Percentiles rank a stretch among this genome's conserved stretches.
Conservation (phyloP, 1,284 basidiomycete genomes). For the Cutaneotrichosporon sp. region DNA sequence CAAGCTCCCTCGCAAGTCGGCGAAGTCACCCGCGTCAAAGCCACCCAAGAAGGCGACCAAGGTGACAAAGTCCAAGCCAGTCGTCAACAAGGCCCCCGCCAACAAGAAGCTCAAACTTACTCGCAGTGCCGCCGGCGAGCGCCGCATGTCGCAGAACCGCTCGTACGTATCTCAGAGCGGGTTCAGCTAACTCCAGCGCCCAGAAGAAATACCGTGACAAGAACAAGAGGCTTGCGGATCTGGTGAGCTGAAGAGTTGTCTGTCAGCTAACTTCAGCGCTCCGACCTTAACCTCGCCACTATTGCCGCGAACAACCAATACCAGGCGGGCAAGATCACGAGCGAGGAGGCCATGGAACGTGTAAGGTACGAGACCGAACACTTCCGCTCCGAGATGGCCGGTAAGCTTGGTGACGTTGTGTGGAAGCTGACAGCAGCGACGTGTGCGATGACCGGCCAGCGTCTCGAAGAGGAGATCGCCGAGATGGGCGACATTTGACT, state of each 20-base stretch:
- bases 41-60: not conserved
- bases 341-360: not conserved
- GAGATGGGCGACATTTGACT: not conserved
- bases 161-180: too few species aligned
- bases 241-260: conserved; percentile 7
- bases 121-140: conserved; percentile 10
- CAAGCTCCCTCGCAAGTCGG: not conserved
- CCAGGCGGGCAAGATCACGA: not conserved
- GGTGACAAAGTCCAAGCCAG: not conserved
- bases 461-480: conserved; percentile 8
- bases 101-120: not conserved
- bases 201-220: conserved; percentile 26
- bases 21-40: not conserved
- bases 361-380: not conserved
- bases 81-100: not conserved
- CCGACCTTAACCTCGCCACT: conserved; percentile 13
- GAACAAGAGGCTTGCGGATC: conserved; percentile 11
- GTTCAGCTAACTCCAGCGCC: not conserved
- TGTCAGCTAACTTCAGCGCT: conserved; percentile 11
- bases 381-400: conserved; percentile 1
- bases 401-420: not conserved
- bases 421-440: conserved; percentile 4
- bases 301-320: not conserved
- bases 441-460: conserved; percentile 1
- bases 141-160: conserved; percentile 23